Evolutionary conservation across 129 eudicot genomes (phyloP), one percentile per base, ranked within the genome.

Genomic region (Tagetes patula): DNA sequence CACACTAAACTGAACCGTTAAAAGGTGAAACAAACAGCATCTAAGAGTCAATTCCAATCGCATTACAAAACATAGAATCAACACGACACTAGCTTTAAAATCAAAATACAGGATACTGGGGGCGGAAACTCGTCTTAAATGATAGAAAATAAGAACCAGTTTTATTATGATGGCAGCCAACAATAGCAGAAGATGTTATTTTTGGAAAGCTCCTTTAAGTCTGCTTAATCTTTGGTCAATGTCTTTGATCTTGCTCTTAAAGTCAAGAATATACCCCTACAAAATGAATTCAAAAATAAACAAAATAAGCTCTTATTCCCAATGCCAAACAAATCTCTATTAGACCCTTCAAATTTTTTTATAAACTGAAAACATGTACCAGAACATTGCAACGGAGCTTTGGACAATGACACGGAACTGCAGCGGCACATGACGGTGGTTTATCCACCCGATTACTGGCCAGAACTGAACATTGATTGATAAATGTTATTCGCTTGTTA

Each of bases 401-500:
- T 90, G 96, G 80, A 87, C 77, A 70, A 93, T 78, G 69, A 93
- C 98, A 14, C 98, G 96, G 71, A 93, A 83, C 80, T 93, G 98
- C 71, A 90, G 69, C 0, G 98, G 98, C 78, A 93, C 90, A 52
- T 85, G 87, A 70, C 85, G 96, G 82, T 93, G 91, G 74, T 86
- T 93, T 61, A 93, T 81, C 98, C 98, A 93, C 68, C 96, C 98
- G 49, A 93, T 81, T 30, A 84, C 90, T 0, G 98, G 98, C 93
- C 98, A 90, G 59, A 93, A 90, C 98, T 93, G 93, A 73, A 70
- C 5, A 34, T 69, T 58, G 12, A 12, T 31, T 32, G 33, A 39
- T 59, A 20, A 47, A 61, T 42, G 49, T 42, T 40, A 59, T 61
- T 42, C 43, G 52, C 20, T 43, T 32, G 38, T 34, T 4, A 55